Conservation (phyloP, 2,329 filamentous ascomycete species). For the Exophiala sp. region DNA sequence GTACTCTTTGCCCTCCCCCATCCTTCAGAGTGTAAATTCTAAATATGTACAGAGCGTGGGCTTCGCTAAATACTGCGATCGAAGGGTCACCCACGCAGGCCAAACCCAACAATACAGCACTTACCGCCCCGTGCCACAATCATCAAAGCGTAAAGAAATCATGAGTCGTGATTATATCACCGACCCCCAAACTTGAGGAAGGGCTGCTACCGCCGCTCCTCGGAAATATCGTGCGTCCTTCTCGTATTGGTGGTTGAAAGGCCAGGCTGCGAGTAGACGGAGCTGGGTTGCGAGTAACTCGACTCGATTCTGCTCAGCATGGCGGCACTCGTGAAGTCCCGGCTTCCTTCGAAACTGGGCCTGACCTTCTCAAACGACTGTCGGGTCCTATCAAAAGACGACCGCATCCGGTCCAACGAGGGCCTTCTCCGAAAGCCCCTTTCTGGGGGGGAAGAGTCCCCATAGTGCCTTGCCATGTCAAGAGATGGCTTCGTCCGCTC, state of each 20-base stretch:
- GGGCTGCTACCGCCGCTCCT: slow-evolving; percentile 1
- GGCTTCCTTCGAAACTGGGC: slow-evolving; percentile 77
- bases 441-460: slow-evolving; percentile 55
- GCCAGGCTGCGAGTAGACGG: neutral
- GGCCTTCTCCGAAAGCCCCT: slow-evolving; percentile 39
- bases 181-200: neutral
- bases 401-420: slow-evolving; percentile 63
- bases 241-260: slow-evolving; percentile 19
- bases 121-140: neutral
- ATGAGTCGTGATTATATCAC: neutral
- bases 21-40: slow-evolving; percentile 12
- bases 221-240: slow-evolving; percentile 16
- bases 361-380: slow-evolving; percentile 81
- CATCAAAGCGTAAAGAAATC: neutral
- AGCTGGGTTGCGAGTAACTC: slow-evolving; percentile 45
- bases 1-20: neutral
- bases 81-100: no score
- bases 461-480: slow-evolving; percentile 36
- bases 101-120: neutral
- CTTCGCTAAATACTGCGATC: slow-evolving; percentile 12
- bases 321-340: slow-evolving; percentile 86
- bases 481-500: slow-evolving; percentile 59
- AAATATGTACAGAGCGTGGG: slow-evolving; percentile 18
- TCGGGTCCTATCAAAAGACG: slow-evolving; percentile 82
- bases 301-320: slow-evolving; percentile 80